phyloP scores from a whole-genome alignment of 129 eudicot genomes.

The Lactuca sativa region DNA sequence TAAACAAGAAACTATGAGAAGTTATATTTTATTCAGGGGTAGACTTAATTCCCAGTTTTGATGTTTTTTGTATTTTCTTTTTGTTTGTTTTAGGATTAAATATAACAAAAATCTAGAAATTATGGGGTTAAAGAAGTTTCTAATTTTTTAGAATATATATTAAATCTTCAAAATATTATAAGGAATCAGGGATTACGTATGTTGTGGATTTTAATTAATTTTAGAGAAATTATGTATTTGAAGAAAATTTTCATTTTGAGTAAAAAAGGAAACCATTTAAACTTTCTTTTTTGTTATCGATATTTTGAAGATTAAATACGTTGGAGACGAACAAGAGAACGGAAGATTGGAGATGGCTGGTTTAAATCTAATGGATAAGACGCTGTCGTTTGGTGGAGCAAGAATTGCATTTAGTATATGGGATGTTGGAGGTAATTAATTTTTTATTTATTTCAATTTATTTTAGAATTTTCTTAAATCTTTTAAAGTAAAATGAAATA shows the following conservation, averaged over 20 bases:
- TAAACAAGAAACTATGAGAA: conserved; percentile 8
- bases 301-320: conserved; percentile 63
- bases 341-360: conserved; percentile 72
- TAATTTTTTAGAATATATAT: conserved; percentile 4
- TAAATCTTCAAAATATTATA: background rate
- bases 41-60: conserved; percentile 7
- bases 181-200: background rate
- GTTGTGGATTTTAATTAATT: conserved; percentile 1
- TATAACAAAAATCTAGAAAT: conserved; percentile 2
- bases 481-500: background rate
- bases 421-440: conserved; percentile 82
- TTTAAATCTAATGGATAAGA: conserved; percentile 75
- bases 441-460: background rate
- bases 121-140: conserved; percentile 2
- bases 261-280: background rate
- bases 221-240: conserved; percentile 6
- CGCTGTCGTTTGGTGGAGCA: conserved; percentile 57
- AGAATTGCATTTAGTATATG: conserved; percentile 82
- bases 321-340: conserved; percentile 77
- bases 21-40: conserved; percentile 6
- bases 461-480: background rate
- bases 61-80: background rate
- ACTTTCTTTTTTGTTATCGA: conserved; percentile 12
- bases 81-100: background rate
- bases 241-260: conserved; percentile 11